phyloP scores from a whole-genome alignment of 192 early-diverging fungal species.

The Backusella macrospora region DNA sequence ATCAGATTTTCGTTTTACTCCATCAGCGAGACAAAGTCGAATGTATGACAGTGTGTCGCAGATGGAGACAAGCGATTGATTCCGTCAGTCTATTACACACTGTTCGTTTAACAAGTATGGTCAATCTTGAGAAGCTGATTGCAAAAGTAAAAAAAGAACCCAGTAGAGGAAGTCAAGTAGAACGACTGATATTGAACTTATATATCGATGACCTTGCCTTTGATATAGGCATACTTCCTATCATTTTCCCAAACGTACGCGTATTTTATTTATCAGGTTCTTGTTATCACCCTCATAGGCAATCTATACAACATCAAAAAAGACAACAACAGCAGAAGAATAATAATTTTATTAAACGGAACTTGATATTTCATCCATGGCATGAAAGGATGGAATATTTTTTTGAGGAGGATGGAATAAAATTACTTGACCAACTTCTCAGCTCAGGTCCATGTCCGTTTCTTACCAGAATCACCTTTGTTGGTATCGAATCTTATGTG shows the following conservation, averaged over 20 bases:
- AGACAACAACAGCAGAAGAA: no score
- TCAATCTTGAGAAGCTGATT: neutral
- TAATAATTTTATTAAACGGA: neutral
- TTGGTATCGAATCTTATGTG: neutral
- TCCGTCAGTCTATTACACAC: neutral
- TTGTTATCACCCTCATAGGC: neutral
- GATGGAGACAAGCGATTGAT: neutral
- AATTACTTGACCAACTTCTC: neutral
- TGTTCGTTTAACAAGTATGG: neutral
- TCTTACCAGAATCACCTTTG: neutral
- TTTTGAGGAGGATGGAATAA: neutral
- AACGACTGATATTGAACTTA: neutral
- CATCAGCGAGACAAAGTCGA: neutral
- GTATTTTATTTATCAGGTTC: neutral
- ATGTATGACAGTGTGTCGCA: neutral
- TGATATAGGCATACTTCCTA: neutral
- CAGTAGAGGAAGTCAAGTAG: neutral
- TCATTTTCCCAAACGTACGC: neutral
- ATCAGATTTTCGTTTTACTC: conserved; percentile 1
- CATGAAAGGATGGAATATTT: neutral
- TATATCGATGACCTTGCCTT: neutral
- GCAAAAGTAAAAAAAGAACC: conserved; percentile 3
- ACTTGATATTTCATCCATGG: neutral
- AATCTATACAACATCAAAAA: no score
- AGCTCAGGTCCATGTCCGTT: neutral